Conservation (phyloP, 257 asterid genomes). For the Nicotiana knightiana region DNA sequence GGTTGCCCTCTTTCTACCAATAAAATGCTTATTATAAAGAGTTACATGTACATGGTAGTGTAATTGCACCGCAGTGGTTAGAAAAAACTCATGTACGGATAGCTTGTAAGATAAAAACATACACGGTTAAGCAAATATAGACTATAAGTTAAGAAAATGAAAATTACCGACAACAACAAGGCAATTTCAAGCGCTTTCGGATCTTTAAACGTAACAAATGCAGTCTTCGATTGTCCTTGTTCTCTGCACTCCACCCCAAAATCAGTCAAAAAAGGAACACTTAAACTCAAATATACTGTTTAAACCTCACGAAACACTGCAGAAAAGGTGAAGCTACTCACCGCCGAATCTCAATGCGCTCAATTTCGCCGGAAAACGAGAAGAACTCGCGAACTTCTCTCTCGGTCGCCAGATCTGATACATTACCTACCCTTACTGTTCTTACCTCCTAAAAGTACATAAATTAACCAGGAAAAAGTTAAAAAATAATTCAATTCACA, state of each 20-base stretch:
- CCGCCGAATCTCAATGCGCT: constrained; percentile 72
- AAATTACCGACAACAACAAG: constrained; percentile 66
- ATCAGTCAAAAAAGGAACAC: background rate
- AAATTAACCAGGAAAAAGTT: background rate
- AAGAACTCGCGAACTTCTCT: constrained; percentile 95
- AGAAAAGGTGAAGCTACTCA: constrained; percentile 11
- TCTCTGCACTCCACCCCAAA: constrained; percentile 43
- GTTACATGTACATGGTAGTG: background rate
- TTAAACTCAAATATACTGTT: background rate
- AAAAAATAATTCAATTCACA: background rate
- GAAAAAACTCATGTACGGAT: too few relatives aligned
- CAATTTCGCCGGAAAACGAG: constrained; percentile 93
- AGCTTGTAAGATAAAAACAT: background rate
- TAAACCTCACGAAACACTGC: background rate
- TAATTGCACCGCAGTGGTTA: background rate
- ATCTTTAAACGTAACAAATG: constrained; percentile 86
- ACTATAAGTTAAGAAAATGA: background rate
- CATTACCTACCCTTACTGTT: constrained; percentile 57
- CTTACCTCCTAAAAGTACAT: constrained; percentile 24
- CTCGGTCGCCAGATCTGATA: constrained; percentile 87
- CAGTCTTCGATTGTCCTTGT: constrained; percentile 54
- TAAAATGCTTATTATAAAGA: background rate
- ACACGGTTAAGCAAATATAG: background rate
- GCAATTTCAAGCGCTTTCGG: constrained; percentile 93
- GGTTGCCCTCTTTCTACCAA: too few relatives aligned